Evolutionary conservation across 176 grass and related monocot genomes (phyloP).

Genomic region (Hordeum marinum): DNA sequence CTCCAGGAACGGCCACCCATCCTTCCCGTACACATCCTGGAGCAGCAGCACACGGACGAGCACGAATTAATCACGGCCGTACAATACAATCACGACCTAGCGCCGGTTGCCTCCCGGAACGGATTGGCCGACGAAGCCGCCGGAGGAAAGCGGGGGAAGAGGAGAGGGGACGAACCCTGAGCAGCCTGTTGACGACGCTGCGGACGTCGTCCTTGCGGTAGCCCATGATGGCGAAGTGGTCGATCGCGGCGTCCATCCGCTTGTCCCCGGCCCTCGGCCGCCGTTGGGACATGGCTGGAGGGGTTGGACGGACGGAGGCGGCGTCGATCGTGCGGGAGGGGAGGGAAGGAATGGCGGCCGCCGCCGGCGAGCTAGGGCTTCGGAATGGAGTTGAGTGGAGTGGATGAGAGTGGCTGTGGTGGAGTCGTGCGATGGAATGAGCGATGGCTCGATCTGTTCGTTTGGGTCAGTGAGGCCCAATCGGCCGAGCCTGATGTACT

Average conservation of each 20-base stretch:
- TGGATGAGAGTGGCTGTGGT: no score
- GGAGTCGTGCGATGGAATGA: no score
- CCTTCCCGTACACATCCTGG: not conserved
- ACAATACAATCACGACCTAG: not conserved
- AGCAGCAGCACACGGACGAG: not conserved
- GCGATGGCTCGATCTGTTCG: no score
- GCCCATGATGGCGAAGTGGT: not conserved
- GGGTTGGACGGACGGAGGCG: not conserved
- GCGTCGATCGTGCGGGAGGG: not conserved
- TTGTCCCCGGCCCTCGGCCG: not conserved
- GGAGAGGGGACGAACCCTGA: not conserved
- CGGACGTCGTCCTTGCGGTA: not conserved
- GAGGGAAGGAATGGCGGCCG: not conserved
- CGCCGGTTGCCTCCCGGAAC: not conserved
- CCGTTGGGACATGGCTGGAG: not conserved
- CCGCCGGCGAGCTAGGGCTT: not conserved
- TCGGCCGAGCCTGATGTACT: no score
- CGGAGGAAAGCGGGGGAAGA: not conserved
- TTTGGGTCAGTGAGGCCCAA: no score
- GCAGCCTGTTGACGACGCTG: not conserved
- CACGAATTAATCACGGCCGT: not conserved
- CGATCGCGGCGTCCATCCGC: slow-evolving; percentile 3
- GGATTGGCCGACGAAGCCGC: not conserved
- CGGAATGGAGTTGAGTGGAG: not conserved
- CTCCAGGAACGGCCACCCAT: slow-evolving; percentile 5